phyloP scores from a whole-genome alignment of 2,329 filamentous ascomycete genomes.

The Diaporthe amygdali region DNA sequence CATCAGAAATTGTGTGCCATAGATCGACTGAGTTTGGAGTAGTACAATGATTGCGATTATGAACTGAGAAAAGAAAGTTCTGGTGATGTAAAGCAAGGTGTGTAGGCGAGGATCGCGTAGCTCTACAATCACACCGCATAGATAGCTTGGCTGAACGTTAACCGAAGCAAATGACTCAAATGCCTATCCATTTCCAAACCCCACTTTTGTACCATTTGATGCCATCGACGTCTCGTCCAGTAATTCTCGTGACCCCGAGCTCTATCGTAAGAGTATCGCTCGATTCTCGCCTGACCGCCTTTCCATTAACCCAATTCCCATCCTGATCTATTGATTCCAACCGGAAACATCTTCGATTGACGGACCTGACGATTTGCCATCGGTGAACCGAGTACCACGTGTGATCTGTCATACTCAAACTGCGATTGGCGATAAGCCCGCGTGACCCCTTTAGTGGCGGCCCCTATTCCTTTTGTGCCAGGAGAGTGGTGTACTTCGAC shows the following conservation, averaged over 20 bases:
- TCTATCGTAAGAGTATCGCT: constrained; percentile 5
- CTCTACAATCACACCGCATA: neutral
- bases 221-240: neutral
- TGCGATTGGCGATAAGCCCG: neutral
- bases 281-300: neutral
- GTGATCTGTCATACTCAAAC: neutral
- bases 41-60: too few relatives aligned
- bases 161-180: constrained; percentile 6
- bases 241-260: neutral
- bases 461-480: neutral
- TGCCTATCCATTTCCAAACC: neutral
- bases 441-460: neutral
- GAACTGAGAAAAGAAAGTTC: too few relatives aligned
- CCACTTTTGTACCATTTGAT: constrained; percentile 1
- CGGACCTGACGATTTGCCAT: neutral
- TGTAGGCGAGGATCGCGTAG: neutral
- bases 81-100: neutral
- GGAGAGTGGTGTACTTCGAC: neutral
- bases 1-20: too few relatives aligned
- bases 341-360: neutral
- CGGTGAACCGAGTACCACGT: neutral
- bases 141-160: neutral
- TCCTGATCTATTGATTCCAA: neutral
- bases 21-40: too few relatives aligned
- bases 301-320: neutral